Evolutionary conservation across 2,329 filamentous ascomycete genomes (phyloP).

Genomic region (Stagonosporopsis rhizophila): DNA sequence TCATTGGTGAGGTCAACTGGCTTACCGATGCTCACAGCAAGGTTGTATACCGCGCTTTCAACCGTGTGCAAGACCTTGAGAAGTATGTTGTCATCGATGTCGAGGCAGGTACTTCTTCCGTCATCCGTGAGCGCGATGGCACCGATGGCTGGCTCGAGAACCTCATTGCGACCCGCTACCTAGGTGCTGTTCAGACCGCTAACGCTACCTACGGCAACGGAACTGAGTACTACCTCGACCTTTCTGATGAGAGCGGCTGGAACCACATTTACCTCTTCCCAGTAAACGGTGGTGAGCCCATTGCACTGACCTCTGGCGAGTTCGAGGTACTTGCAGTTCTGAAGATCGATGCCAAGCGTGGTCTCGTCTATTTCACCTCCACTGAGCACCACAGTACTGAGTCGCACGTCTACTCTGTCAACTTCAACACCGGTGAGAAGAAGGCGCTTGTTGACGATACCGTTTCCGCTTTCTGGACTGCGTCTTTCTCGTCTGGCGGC

Average conservation of each 20-base stretch:
- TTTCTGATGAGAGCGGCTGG: constrained; percentile 71
- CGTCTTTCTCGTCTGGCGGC: constrained; percentile 68
- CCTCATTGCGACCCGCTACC: constrained; percentile 62
- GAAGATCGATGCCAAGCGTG: constrained; percentile 64
- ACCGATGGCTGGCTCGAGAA: constrained; percentile 69
- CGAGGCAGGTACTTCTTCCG: constrained; percentile 53
- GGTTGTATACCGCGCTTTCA: constrained; percentile 70
- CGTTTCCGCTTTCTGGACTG: constrained; percentile 66
- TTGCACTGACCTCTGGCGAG: constrained; percentile 67
- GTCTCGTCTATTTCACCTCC: constrained; percentile 69
- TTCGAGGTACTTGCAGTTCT: constrained; percentile 70
- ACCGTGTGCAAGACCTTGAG: constrained; percentile 71
- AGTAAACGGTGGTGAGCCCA: constrained; percentile 61
- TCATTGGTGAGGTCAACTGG: constrained; percentile 74
- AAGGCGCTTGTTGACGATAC: constrained; percentile 68
- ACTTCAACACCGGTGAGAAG: constrained; percentile 61
- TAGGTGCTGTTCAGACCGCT: constrained; percentile 53
- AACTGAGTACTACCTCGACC: constrained; percentile 67
- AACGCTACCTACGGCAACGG: constrained; percentile 47
- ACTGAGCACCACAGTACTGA: constrained; percentile 72
- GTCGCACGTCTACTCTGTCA: constrained; percentile 71
- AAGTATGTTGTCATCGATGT: constrained; percentile 68
- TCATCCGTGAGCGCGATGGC: constrained; percentile 65
- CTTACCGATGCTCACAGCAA: constrained; percentile 67
- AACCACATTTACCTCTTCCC: constrained; percentile 71